Base-by-base conservation (phyloP, 331 rosid genomes). In the Prunus yedoensis region DNA sequence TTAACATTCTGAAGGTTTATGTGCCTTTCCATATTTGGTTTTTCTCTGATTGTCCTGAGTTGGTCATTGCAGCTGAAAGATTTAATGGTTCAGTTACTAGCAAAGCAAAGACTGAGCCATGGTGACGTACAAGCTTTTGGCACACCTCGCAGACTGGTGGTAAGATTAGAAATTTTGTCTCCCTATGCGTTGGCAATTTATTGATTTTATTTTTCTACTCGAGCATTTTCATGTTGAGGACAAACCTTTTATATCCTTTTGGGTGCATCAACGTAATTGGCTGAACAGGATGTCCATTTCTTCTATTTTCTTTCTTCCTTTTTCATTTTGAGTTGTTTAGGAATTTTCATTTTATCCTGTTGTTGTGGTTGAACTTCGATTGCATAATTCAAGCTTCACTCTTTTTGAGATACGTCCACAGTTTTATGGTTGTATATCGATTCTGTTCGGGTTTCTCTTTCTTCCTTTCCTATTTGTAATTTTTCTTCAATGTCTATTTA, bases 71-170 rank as follows among this genome's bases (percentile, higher is more conserved):
- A 94, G 99, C 91, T 94, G 82, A 85, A 86, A 77, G 89, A 82
- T 77, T 83, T 82, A 75, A 50, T 85, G 60, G 52, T 81, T 82
- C 89, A 86, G 81, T 80, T 94, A 74, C 84, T 94, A 51, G 95
- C 86, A 77, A 91, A 85, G 71, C 92, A 88, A 83, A 89, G 96
- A 82, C 61, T 94, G 77, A 80, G 85, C 80, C 93, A 92, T 84
- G 92, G 96, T 56, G 83, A 89, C 54, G 85, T 90, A 78, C 87
- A 86, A 77, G 91, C 88, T 68, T 90, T 86, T 61, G 86, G 91
- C 62, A 94, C 96, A 46, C 93, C 99, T 66, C 89, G 96, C 67
- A 86, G 99, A 85, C 76, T 94, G 75, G 91, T 94, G 96, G 99
- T 94, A 87, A 14, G 77, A n/a, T 80, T 70, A 66, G 66, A 73